Base-by-base conservation (phyloP, 805 yeast genomes). In the Candida ovalis region DNA sequence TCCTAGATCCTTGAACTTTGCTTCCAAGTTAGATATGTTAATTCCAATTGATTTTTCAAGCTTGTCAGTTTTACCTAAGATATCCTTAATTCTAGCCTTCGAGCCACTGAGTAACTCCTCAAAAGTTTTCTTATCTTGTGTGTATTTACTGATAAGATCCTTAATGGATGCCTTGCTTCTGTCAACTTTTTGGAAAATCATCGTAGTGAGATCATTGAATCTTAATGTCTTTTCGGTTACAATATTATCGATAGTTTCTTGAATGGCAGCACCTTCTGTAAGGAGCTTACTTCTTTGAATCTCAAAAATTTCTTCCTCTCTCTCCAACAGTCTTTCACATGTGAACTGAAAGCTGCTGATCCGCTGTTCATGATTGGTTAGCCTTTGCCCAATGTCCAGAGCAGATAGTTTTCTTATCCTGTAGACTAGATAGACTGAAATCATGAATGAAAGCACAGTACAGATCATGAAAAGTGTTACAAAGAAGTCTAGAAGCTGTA, bases 241-340 rank as follows among this genome's bases (percentile, higher is more conserved):
- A 12, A 32, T 17, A 2, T 30, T 19, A 6, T 49, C 45, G 18
- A 58, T 37, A 18, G 44, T 43, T 3, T 24, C 32, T 22, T 46
- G 36, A 17, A 56, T 35, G 2, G 35, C 37, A 8, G 40, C 47
- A 5, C 49, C 50, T 27, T 55, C 55, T 43, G 42, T 49, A 2
- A 37, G 45, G 17, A 48, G 44, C 36, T 33, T 51, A 39, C 35
- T 32, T 3, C 47, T 45, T 22, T 43, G 39, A 22, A 47, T 46
- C 24, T 24, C 40, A 23, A 54, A 51, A 7, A 53, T 40, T 13
- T 56, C 60, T 15, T 54, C 56, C 22, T 57, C 60, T n/a, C 50
- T 46, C 17, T 51, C 50, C 17, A 55, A 40, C 17, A 56, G 42
- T 17, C 55, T 43, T 28, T 47, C 55, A 13, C 55, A 52, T 1